Percentiles rank a stretch among this genome's conserved stretches.
Evolutionary conservation across 2,329 filamentous ascomycete genomes (phyloP).

Genomic region (Scedosporium minutisporum): DNA sequence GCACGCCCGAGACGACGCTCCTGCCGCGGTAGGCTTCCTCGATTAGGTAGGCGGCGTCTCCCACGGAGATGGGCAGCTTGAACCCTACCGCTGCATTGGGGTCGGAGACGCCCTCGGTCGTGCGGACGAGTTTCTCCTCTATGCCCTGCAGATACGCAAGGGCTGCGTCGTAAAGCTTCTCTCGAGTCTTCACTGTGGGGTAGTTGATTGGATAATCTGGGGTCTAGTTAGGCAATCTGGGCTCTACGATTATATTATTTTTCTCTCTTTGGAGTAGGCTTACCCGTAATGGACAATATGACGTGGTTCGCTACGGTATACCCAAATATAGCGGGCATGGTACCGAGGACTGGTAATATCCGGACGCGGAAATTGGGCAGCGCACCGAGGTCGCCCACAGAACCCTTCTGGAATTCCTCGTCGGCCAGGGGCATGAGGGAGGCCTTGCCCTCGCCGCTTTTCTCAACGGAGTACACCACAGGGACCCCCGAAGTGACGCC

Average conservation of each 20-base stretch:
- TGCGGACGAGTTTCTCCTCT: conserved; percentile 64
- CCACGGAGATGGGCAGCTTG: conserved; percentile 65
- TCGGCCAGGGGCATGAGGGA: conserved; percentile 77
- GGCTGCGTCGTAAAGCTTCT: conserved; percentile 87
- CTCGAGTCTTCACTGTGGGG: conserved; percentile 66
- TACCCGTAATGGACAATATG: conserved; percentile 62
- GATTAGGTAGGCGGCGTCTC: conserved; percentile 77
- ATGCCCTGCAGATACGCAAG: conserved; percentile 63
- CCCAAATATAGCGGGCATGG: conserved; percentile 95
- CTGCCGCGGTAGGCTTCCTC: conserved; percentile 83
- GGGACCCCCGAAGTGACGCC: conserved; percentile 81
- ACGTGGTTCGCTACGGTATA: conserved; percentile 88
- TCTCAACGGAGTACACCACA: conserved; percentile 86
- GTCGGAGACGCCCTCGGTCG: conserved; percentile 23
- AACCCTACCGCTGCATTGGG: conserved; percentile 50
- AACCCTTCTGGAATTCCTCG: conserved; percentile 78
- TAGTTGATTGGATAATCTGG: conserved; percentile 79
- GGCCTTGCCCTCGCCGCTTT: conserved; percentile 82
- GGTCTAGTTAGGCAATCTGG: conserved; percentile 9
- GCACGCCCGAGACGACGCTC: conserved; percentile 72
- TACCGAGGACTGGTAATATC: conserved; percentile 91
- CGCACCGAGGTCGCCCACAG: conserved; percentile 77
- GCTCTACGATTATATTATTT: background rate
- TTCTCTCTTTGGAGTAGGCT: background rate
- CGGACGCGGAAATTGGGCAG: conserved; percentile 87